Percentiles rank a stretch among this genome's conserved stretches.
phyloP scores from a whole-genome alignment of 2,329 filamentous ascomycete species.

The Immersiporthe knoxdaviesiana region DNA sequence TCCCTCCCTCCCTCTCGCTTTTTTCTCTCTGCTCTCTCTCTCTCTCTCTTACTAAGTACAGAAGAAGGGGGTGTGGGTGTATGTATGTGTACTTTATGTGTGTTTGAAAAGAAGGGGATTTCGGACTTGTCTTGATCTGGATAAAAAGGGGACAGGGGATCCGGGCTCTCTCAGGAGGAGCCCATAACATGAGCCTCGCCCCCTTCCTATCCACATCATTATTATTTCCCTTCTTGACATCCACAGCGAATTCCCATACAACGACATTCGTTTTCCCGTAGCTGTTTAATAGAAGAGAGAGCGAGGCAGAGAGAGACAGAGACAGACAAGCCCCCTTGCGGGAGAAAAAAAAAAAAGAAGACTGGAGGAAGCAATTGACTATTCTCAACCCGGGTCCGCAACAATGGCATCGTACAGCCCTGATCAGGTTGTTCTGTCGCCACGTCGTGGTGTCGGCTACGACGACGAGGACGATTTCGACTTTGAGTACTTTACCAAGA shows the following conservation, averaged over 20 bases:
- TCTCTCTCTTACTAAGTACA: constrained; percentile 1
- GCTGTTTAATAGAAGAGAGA: constrained; percentile 25
- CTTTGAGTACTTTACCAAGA: constrained; percentile 58
- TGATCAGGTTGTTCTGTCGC: constrained; percentile 13
- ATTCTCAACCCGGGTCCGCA: constrained; percentile 8
- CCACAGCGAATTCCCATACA: constrained; percentile 10
- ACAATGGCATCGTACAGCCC: constrained; percentile 28
- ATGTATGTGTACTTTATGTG: neutral
- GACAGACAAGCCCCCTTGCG: too few relatives aligned
- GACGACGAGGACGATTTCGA: constrained; percentile 52
- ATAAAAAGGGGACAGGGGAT: constrained; percentile 26
- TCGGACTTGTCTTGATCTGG: constrained; percentile 9
- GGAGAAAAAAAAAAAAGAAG: neutral
- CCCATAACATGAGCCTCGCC: neutral
- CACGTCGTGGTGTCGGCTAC: constrained; percentile 23
- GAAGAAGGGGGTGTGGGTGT: neutral
- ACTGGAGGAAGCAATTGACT: constrained; percentile 7
- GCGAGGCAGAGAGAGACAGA: neutral
- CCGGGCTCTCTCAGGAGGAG: constrained; percentile 10
- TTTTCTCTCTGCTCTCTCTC: neutral
- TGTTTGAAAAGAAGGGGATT: neutral
- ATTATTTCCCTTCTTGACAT: neutral
- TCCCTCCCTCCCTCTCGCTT: constrained; percentile 4
- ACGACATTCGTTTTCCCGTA: constrained; percentile 28
- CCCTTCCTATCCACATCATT: neutral